Conservation (phyloP, 371 early-diverging fungal genomes). For the Mucor racemosus region DNA sequence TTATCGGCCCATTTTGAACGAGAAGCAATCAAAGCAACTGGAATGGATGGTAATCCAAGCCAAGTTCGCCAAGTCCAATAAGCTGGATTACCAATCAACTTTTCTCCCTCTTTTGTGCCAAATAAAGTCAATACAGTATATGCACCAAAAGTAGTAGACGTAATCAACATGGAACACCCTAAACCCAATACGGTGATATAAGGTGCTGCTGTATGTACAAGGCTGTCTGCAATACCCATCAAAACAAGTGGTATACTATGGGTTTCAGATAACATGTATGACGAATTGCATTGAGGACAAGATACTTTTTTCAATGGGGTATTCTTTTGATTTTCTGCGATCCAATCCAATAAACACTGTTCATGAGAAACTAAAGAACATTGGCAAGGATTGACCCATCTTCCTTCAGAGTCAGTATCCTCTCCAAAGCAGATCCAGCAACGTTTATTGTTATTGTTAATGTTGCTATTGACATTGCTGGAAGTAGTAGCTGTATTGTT, state of each 20-base stretch:
- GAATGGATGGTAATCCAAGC: slow-evolving; percentile 67
- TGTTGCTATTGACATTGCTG: background rate
- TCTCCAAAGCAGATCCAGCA: slow-evolving; percentile 70
- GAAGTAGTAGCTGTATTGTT: background rate
- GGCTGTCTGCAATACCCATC: slow-evolving; percentile 51
- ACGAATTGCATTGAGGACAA: slow-evolving; percentile 69
- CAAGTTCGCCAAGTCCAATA: slow-evolving; percentile 71
- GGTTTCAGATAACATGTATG: slow-evolving; percentile 61
- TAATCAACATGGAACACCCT: slow-evolving; percentile 56
- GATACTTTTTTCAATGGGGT: slow-evolving; percentile 58
- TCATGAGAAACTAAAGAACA: slow-evolving; percentile 72
- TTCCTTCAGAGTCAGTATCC: slow-evolving; percentile 54
- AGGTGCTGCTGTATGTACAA: slow-evolving; percentile 62
- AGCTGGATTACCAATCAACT: slow-evolving; percentile 57
- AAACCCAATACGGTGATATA: slow-evolving; percentile 62
- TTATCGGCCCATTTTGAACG: slow-evolving; percentile 53
- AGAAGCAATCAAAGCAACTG: slow-evolving; percentile 65
- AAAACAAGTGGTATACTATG: slow-evolving; percentile 52
- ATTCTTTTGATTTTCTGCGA: slow-evolving; percentile 64
- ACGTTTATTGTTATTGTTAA: slow-evolving; percentile 9
- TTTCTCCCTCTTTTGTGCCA: slow-evolving; percentile 63
- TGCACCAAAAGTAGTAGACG: slow-evolving; percentile 65
- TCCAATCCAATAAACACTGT: slow-evolving; percentile 72
- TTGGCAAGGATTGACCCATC: slow-evolving; percentile 70
- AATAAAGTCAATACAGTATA: slow-evolving; percentile 67